Conservation (phyloP, 2,329 filamentous ascomycete species). For the Talaromyces sp. region DNA sequence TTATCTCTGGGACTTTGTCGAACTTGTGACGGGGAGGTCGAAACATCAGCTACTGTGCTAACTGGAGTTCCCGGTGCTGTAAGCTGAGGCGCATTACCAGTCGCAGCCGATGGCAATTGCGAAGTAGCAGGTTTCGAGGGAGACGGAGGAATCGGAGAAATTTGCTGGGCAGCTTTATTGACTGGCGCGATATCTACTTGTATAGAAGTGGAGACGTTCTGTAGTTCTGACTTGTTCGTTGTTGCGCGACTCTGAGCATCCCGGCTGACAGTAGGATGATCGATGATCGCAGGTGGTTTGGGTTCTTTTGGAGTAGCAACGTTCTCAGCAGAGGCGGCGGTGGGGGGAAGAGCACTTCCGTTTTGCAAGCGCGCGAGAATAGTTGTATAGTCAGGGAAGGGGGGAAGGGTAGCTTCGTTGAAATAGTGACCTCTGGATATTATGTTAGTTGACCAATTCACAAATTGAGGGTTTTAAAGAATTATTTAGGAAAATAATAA, state of each 20-base stretch:
- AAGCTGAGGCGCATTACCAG: constrained; percentile 3
- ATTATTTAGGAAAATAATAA: constrained; percentile 1
- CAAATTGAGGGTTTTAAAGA: constrained; percentile 1
- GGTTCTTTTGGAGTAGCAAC: neutral
- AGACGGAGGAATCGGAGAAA: constrained; percentile 12
- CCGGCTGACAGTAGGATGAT: neutral
- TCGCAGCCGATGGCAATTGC: neutral
- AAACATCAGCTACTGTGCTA: constrained; percentile 16
- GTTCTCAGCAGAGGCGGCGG: constrained; percentile 18
- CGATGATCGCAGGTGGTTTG: neutral
- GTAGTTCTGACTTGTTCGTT: constrained; percentile 2
- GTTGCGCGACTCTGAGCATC: neutral
- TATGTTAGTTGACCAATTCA: constrained; percentile 15
- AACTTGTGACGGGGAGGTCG: constrained; percentile 16
- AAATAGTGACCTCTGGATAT: constrained; percentile 50
- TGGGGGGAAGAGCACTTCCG: constrained; percentile 21
- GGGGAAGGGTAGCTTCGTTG: constrained; percentile 50
- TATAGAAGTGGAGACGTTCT: constrained; percentile 16
- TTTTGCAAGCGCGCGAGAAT: constrained; percentile 25
- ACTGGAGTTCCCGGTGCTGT: constrained; percentile 18
- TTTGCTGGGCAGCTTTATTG: constrained; percentile 2
- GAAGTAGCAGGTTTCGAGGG: constrained; percentile 3
- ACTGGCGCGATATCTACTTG: constrained; percentile 14
- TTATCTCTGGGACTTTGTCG: constrained; percentile 13
- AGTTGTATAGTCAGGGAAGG: constrained; percentile 27